Evolutionary conservation across 2,329 filamentous ascomycete genomes (phyloP).

Genomic region (Diaporthe sp.): DNA sequence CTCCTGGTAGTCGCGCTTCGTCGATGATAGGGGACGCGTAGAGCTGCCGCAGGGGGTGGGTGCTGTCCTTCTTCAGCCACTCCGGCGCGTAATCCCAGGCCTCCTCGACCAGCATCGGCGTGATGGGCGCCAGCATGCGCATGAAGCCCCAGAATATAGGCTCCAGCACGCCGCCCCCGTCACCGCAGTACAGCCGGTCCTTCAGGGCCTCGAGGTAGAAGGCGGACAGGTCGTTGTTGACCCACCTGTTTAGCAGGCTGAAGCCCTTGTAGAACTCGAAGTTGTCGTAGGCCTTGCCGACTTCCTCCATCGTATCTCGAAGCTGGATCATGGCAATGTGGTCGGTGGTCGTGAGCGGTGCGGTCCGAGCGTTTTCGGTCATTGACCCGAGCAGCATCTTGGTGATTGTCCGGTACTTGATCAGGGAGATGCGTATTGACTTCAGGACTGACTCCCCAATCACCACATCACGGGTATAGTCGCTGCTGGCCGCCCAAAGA

Average conservation of each 20-base stretch:
- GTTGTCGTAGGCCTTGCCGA: constrained; percentile 74
- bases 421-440: constrained; percentile 80
- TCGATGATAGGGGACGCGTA: constrained; percentile 61
- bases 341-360: constrained; percentile 73
- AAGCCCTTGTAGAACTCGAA: constrained; percentile 89
- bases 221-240: constrained; percentile 86
- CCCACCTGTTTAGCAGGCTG: constrained; percentile 82
- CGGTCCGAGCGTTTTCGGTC: constrained; percentile 64
- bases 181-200: constrained; percentile 90
- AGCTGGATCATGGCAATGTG: constrained; percentile 85
- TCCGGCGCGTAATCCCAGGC: constrained; percentile 83
- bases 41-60: constrained; percentile 62
- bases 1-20: constrained; percentile 54
- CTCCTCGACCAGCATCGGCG: constrained; percentile 88
- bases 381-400: constrained; percentile 90
- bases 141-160: constrained; percentile 80
- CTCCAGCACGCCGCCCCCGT: constrained; percentile 74
- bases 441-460: constrained; percentile 85
- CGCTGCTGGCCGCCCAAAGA: constrained; percentile 91
- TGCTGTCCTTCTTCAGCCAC: constrained; percentile 66
- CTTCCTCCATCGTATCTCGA: constrained; percentile 72
- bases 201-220: constrained; percentile 96
- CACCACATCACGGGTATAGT: constrained; percentile 90
- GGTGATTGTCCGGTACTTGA: constrained; percentile 91
- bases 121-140: constrained; percentile 84